A percentile compares a stretch with the other conserved stretches of the same genome.
These are phyloP conservation scores for Hansenula lynferdii DNA, from an alignment of 1,139 yeast species.

Conservation along the genomic window DNA sequence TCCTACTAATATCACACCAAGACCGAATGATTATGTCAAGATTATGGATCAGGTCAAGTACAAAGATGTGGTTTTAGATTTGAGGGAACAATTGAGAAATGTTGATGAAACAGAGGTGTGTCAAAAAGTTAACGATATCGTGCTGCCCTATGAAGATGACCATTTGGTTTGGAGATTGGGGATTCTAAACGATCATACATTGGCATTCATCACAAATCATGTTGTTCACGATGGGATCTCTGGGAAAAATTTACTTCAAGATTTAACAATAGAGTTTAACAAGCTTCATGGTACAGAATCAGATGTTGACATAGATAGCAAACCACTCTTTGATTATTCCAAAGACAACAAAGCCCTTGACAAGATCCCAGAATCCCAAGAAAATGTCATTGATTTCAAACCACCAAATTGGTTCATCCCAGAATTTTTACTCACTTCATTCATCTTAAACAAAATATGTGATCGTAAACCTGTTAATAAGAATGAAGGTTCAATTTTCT, in stretches of 20 bases:
- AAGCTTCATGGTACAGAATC: neutral
- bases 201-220: neutral
- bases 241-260: neutral
- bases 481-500: no score
- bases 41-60: neutral
- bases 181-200: neutral
- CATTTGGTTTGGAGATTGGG: neutral
- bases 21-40: neutral
- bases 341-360: neutral
- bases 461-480: no score
- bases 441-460: neutral
- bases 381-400: neutral
- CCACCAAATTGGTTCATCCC: neutral
- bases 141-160: neutral
- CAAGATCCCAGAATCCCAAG: neutral
- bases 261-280: neutral
- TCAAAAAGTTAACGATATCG: neutral
- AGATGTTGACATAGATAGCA: neutral
- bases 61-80: neutral
- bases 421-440: neutral
- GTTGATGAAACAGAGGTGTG: neutral
- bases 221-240: neutral
- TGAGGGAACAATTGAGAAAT: neutral
- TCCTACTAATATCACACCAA: neutral
- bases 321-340: neutral